Evolutionary conservation across 2,329 filamentous ascomycete species (phyloP), one percentile per base, ranked within the genome.

Genomic region (Lasiodiplodia gonubiensis): DNA sequence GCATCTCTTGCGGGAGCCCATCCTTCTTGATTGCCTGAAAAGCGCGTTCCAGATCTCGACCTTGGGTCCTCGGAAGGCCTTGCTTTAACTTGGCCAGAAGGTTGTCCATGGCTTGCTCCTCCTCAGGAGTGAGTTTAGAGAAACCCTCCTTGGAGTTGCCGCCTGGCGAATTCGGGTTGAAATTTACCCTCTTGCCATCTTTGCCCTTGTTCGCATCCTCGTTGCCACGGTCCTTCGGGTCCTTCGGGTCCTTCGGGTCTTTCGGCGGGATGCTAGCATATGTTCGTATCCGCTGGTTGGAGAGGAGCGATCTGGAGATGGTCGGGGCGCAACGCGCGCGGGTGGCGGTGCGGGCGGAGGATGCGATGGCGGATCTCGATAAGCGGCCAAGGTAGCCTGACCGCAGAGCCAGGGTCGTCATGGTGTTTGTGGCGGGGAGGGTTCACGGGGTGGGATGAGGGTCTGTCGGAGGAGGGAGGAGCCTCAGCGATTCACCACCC

Each of bases 351-450:
- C 69, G 85, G 79, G 73, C 82, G 80, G 75, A 85, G 84, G 74
- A 86, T 55, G 48, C 39, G 12, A 64, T 81, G 71, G 84, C 84
- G 72, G 85, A 81, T 78, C 85, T 86, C 68, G 87, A 86, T 75
- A 88, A 83, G 78, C 86, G 85, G 80, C 87, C 86, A 77, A 91
- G 81, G 78, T 87, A 86, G 82, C 87, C 86, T 78, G 89, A 86
- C 79, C 88, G 87, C 78, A 89, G 86, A 72, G 91, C 81, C 74
- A 89, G 82, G 74, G 87, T 86, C 78, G 88, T 88, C 89, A 91
- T 91, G 80, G 77, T 83, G 80, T 77, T 78, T 74, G 25, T 54
- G 69, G 68, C 49, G 68, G 63, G 53, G 64, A 51, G 67, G 54
- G 21, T 35, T 67, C 8, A 46, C 27, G 18, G 27, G 59, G 30